Conservation (phyloP, 139 green algal genomes). For the Chloropicon primus region DNA sequence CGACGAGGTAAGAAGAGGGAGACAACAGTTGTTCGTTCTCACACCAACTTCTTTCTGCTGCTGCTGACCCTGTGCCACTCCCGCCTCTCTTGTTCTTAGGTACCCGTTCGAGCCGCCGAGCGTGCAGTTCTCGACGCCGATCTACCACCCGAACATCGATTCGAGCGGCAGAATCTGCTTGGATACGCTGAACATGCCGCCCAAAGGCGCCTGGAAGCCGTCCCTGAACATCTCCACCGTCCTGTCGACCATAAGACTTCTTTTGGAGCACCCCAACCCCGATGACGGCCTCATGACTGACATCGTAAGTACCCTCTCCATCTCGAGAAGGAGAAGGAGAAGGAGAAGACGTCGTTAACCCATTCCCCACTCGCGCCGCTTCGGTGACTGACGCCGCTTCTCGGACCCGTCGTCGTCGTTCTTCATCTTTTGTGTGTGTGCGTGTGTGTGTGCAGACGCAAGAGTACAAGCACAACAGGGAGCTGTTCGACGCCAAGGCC, state of each 20-base stretch:
- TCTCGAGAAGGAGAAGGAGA: no score
- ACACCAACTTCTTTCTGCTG: not conserved
- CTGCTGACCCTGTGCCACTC: not conserved
- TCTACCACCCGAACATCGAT: slow-evolving; percentile 68
- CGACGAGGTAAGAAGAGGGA: slow-evolving; percentile 21
- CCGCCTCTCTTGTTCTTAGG: slow-evolving; percentile 10
- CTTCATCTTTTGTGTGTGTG: no score
- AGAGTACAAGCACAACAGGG: slow-evolving; percentile 23
- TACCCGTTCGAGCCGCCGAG: slow-evolving; percentile 48
- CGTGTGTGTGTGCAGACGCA: slow-evolving; percentile 23
- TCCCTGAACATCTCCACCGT: slow-evolving; percentile 33
- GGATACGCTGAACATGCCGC: slow-evolving; percentile 46
- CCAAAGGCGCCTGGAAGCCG: slow-evolving; percentile 46
- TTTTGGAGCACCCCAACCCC: slow-evolving; percentile 47
- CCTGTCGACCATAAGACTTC: slow-evolving; percentile 31
- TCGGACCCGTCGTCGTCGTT: no score
- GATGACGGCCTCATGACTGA: slow-evolving; percentile 44
- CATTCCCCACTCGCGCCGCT: no score
- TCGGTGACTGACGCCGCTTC: no score
- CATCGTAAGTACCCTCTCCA: slow-evolving; percentile 17
- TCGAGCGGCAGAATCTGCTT: slow-evolving; percentile 38
- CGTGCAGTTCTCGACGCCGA: slow-evolving; percentile 31
- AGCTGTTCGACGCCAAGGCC: slow-evolving; percentile 24
- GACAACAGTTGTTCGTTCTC: not conserved
- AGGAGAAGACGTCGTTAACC: no score